A percentile compares a stretch with the other conserved stretches of the same genome.
phyloP scores from a whole-genome alignment of 2,329 filamentous ascomycete genomes.

The Myriosclerotinia curreyana region DNA sequence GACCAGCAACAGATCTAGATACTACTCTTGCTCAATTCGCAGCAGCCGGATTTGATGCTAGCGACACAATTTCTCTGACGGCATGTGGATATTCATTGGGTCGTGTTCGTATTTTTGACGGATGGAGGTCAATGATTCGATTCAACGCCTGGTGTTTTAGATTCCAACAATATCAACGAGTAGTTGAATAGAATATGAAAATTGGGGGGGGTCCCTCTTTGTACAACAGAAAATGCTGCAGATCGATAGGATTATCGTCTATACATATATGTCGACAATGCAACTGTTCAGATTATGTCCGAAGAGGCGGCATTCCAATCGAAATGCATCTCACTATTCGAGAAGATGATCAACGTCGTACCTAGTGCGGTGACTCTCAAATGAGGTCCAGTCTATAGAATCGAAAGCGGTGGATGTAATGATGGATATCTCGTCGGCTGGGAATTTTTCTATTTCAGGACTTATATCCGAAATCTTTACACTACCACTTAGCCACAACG shows the following conservation, averaged over 20 bases:
- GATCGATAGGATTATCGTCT: constrained; percentile 54
- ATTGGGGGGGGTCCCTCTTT: constrained; percentile 47
- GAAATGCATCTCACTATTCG: constrained; percentile 50
- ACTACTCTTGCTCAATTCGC: no score
- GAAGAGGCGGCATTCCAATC: constrained; percentile 45
- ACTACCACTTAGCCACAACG: not conserved
- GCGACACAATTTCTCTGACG: no score
- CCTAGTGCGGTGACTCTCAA: constrained; percentile 50
- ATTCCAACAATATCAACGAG: constrained; percentile 51
- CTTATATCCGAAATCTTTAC: not conserved
- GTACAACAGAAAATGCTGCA: constrained; percentile 45
- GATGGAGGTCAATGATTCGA: constrained; percentile 41
- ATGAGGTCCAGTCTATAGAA: constrained; percentile 52
- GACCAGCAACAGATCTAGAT: no score
- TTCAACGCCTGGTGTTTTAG: constrained; percentile 48
- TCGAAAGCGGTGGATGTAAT: constrained; percentile 48
- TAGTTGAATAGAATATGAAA: constrained; percentile 48
- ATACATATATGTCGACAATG: constrained; percentile 54
- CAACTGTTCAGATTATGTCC: constrained; percentile 50
- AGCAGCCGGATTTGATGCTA: no score
- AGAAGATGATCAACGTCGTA: constrained; percentile 59
- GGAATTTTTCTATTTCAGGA: not conserved
- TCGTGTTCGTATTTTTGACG: no score
- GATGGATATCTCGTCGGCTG: not conserved
- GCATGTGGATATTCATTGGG: constrained; percentile 23